Percentiles rank a stretch among this genome's conserved stretches.
Evolutionary conservation across 495 filamentous ascomycete genomes (phyloP).

Genomic region (Penicillium canariense): DNA sequence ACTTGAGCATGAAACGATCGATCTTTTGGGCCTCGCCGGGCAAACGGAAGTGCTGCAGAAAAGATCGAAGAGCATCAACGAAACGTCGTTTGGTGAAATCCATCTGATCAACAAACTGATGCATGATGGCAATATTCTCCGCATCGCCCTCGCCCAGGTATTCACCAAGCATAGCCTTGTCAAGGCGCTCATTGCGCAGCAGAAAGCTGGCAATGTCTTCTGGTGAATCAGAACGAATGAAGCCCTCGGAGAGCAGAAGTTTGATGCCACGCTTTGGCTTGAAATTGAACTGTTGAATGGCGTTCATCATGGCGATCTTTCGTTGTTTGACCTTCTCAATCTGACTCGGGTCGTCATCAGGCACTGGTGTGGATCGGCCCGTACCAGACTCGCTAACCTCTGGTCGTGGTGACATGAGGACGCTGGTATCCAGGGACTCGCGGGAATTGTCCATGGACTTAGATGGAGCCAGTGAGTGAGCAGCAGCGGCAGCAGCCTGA

Average conservation of each 20-base stretch:
- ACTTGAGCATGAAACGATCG: constrained; percentile 99
- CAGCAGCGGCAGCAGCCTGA: constrained; percentile 31
- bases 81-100: constrained; percentile 92
- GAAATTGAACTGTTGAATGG: constrained; percentile 92
- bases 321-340: constrained; percentile 89
- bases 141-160: constrained; percentile 91
- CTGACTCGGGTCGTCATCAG: constrained; percentile 87
- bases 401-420: constrained; percentile 49
- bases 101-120: constrained; percentile 95
- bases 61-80: constrained; percentile 85
- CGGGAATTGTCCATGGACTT: constrained; percentile 73
- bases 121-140: constrained; percentile 95
- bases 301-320: constrained; percentile 88
- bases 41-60: constrained; percentile 91
- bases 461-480: constrained; percentile 48
- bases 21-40: constrained; percentile 99
- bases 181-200: constrained; percentile 67
- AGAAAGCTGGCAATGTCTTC: constrained; percentile 86
- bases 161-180: constrained; percentile 91
- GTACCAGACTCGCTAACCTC: constrained; percentile 58
- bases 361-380: constrained; percentile 66
- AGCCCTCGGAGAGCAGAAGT: constrained; percentile 73
- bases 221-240: constrained; percentile 72
- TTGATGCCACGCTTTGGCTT: constrained; percentile 96
- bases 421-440: constrained; percentile 72